Percentiles rank a stretch among this genome's conserved stretches.
These are phyloP conservation scores for Raphanus hybrid DNA, from an alignment of 441 rosid species.

Conservation along the genomic window DNA sequence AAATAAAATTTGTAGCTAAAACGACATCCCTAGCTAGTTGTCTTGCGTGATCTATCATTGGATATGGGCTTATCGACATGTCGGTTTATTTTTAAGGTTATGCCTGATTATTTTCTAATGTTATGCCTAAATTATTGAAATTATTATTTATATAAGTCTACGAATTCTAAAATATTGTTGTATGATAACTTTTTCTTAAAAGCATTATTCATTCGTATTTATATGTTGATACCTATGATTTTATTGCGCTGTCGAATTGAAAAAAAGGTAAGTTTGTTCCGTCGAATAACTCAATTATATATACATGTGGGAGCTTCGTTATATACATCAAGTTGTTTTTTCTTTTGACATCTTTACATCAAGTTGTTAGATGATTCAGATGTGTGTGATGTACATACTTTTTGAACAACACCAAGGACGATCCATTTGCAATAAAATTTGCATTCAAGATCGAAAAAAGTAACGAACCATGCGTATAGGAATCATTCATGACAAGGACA, in stretches of 20 bases:
- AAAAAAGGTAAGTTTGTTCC: conserved; percentile 9
- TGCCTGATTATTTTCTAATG: neutral
- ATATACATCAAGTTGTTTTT: conserved; percentile 3
- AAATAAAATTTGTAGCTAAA: neutral
- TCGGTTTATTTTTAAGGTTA: conserved; percentile 35
- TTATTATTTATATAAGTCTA: neutral
- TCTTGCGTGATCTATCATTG: conserved; percentile 37
- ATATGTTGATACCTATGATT: neutral
- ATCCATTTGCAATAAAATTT: neutral
- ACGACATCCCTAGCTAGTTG: conserved; percentile 33
- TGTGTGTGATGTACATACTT: neutral
- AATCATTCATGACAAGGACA: neutral
- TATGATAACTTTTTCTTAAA: neutral
- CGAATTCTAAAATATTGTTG: neutral
- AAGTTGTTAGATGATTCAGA: conserved; percentile 3
- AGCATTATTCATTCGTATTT: neutral
- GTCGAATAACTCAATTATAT: neutral
- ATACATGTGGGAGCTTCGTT: conserved; percentile 8
- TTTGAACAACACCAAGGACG: neutral
- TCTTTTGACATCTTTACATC: neutral
- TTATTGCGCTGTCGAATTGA: conserved; percentile 15
- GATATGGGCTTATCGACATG: conserved; percentile 28
- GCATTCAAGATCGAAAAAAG: neutral
- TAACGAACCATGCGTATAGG: neutral
- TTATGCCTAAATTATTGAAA: conserved; percentile 10